These are phyloP conservation scores for Ophiostoma sp. DNA, from an alignment of 2,329 filamentous ascomycete genomes.

Conservation along the genomic window DNA sequence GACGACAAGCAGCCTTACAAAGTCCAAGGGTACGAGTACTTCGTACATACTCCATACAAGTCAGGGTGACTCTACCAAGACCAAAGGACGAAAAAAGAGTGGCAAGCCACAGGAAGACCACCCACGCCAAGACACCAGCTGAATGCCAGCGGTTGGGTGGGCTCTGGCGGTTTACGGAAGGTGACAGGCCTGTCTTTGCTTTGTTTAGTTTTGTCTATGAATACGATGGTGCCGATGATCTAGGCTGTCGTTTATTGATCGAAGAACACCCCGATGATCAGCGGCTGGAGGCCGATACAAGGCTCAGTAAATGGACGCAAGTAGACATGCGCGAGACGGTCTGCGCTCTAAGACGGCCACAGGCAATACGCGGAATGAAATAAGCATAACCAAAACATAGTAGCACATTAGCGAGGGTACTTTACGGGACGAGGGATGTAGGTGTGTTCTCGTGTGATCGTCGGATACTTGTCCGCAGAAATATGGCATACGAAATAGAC, in stretches of 20 bases:
- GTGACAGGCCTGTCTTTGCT: neutral
- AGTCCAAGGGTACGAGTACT: neutral
- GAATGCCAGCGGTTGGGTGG: neutral
- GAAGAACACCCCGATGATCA: neutral
- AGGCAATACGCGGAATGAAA: slow-evolving; percentile 3
- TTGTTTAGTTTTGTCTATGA: neutral
- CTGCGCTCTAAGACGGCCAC: neutral
- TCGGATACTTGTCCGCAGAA: neutral
- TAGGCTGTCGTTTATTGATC: neutral
- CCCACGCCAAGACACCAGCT: slow-evolving; percentile 3
- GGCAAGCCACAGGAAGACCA: neutral
- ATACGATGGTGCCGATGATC: neutral
- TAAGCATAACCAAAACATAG: neutral
- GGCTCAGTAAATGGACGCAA: neutral
- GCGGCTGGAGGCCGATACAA: neutral
- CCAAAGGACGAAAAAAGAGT: neutral
- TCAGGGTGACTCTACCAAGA: neutral
- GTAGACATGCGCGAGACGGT: neutral
- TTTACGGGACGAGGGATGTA: neutral
- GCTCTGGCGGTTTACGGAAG: neutral
- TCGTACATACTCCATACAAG: neutral
- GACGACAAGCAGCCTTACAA: neutral
- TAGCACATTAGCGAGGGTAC: neutral
- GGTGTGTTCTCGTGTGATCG: neutral
- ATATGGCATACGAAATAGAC: neutral